Base-by-base conservation (phyloP, 306 rosid genomes). In the Pyrus bretschneideri region DNA sequence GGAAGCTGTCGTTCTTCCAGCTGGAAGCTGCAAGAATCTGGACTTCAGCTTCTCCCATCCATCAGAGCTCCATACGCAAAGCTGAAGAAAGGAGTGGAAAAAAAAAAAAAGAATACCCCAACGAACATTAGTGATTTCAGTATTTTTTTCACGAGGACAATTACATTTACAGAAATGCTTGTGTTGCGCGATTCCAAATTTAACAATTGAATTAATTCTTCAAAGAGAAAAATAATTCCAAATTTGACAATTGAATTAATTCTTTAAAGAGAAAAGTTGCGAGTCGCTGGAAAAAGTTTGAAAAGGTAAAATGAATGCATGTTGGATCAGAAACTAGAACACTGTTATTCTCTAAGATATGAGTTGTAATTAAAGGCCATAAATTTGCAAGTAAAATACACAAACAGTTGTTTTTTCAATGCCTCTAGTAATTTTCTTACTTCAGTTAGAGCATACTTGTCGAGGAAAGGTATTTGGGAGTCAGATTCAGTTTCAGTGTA, bases 21-120 rank as follows among this genome's bases (percentile, higher is more conserved):
- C 45, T 77, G 98, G 97, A 79, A 95, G 89, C 86, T 83, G 98
- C 89, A 95, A 86, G 85, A 80, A 84, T 85, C 91, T 87, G 62
- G 85, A 79, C 77, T 84, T 92, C 87, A 92, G 97, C 87, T 95
- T 95, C 83, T 92, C 98, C 97, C 97, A 95, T 60, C 90, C 93
- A 82, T 95, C 97, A 66, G 97, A 88, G 58, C 78, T 95, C 98
- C 98, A 95, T 38, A 89, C 92, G 46, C 95, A 89, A 70, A 95
- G 84, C 98, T 93, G 83, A 71, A 77, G 75, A 59, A 67, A 59
- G 18, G 9, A 25, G 67, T 7, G 6, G 8, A 1, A 1, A 49
- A 21, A 15, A 49, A 21, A 15, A 30, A 15, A 33, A 22, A 18
- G 29, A 21, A 35, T 25, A 61, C 73, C 29, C 67, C 25, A 65